Conservation (phyloP, 768 basidiomycete genomes). For the Austroboletus festivus region DNA sequence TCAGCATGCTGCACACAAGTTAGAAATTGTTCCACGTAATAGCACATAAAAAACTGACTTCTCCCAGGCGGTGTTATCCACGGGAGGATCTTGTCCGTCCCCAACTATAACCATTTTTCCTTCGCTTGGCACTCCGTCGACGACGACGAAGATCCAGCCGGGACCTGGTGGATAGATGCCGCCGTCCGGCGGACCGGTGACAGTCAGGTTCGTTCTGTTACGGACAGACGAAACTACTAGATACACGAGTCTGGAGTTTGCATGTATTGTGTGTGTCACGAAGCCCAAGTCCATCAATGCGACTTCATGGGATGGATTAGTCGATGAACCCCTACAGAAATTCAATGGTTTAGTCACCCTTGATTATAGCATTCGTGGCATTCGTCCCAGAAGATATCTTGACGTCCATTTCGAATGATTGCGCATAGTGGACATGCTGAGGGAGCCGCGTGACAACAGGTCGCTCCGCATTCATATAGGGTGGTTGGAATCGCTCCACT, state of each 20-base stretch:
- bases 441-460: slow-evolving; percentile 45
- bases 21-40: background rate
- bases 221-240: slow-evolving; percentile 45
- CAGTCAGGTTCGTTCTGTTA: slow-evolving; percentile 44
- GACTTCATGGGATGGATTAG: slow-evolving; percentile 40
- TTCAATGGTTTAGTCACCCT: slow-evolving; percentile 38
- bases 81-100: slow-evolving; percentile 55
- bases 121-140: slow-evolving; percentile 60
- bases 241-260: slow-evolving; percentile 74
- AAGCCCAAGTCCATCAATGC: slow-evolving; percentile 80
- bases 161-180: slow-evolving; percentile 79
- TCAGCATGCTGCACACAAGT: slow-evolving; percentile 41
- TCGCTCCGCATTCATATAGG: slow-evolving; percentile 66
- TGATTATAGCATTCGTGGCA: slow-evolving; percentile 40
- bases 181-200: slow-evolving; percentile 63
- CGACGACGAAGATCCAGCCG: slow-evolving; percentile 70
- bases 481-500: slow-evolving; percentile 82
- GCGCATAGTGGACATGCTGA: slow-evolving; percentile 41
- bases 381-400: slow-evolving; percentile 35
- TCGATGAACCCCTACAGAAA: background rate
- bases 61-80: slow-evolving; percentile 51
- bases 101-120: slow-evolving; percentile 69
- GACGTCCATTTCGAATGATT: slow-evolving; percentile 46
- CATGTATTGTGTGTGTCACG: slow-evolving; percentile 73
- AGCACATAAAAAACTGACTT: slow-evolving; percentile 46